Percentiles rank a stretch among this genome's conserved stretches.
These are phyloP conservation scores for Picea glauca DNA, from an alignment of 75 land plant species.

Conservation along the genomic window DNA sequence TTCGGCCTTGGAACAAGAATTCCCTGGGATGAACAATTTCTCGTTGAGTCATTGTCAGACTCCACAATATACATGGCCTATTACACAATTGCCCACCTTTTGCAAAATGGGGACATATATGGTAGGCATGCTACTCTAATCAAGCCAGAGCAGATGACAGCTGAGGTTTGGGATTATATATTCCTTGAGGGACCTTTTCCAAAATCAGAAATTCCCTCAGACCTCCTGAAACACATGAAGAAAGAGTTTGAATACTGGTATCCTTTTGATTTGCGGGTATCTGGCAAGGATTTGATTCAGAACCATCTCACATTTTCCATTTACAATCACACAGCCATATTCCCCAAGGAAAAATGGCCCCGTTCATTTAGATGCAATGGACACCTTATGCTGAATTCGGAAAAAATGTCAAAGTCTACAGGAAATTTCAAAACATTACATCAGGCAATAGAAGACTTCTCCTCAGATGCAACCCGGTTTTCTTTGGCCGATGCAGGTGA, in stretches of 20 bases:
- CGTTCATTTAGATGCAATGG: slow-evolving; percentile 84
- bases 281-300: slow-evolving; percentile 90
- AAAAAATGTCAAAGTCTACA: slow-evolving; percentile 96
- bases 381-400: slow-evolving; percentile 79
- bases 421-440: slow-evolving; percentile 80
- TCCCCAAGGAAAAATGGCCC: slow-evolving; percentile 77
- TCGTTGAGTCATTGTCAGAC: slow-evolving; percentile 89
- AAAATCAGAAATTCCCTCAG: slow-evolving; percentile 38
- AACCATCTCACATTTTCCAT: slow-evolving; percentile 88
- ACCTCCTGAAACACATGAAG: slow-evolving; percentile 58
- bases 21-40: slow-evolving; percentile 89
- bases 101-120: slow-evolving; percentile 74
- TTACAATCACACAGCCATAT: slow-evolving; percentile 85
- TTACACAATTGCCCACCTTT: slow-evolving; percentile 78
- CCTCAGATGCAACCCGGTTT: slow-evolving; percentile 89
- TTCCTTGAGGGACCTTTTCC: slow-evolving; percentile 61
- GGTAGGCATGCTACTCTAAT: slow-evolving; percentile 30
- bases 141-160: slow-evolving; percentile 72
- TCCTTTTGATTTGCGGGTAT: slow-evolving; percentile 86
- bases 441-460: slow-evolving; percentile 70
- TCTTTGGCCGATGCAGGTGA: slow-evolving; percentile 87
- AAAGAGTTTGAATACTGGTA: slow-evolving; percentile 92
- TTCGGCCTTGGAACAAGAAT: slow-evolving; percentile 88
- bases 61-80: slow-evolving; percentile 95
- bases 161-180: slow-evolving; percentile 81